Conservation (phyloP, 805 yeast species). For the Maudiozyma saulgeensis region DNA sequence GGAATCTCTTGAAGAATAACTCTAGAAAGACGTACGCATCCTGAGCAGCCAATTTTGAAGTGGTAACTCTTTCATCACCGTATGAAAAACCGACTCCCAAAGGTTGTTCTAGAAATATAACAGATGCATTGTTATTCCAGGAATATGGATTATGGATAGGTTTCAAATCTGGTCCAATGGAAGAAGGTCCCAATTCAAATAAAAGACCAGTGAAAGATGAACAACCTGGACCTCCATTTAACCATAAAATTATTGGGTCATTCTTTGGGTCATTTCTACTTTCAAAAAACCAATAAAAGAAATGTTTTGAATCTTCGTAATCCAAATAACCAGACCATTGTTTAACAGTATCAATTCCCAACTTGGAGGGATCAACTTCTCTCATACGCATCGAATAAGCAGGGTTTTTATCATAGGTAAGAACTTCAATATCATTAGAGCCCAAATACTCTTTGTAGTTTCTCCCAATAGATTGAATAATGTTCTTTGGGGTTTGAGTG, state of each 20-base stretch:
- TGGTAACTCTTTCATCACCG: constrained; percentile 51
- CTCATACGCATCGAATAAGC: constrained; percentile 20
- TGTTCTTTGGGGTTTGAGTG: constrained; percentile 6
- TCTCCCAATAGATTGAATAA: constrained; percentile 4
- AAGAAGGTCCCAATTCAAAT: constrained; percentile 86
- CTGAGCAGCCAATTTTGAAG: constrained; percentile 73
- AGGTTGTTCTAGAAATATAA: constrained; percentile 89
- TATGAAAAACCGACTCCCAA: constrained; percentile 87
- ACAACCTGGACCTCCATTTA: constrained; percentile 96
- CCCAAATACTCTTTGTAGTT: constrained; percentile 2
- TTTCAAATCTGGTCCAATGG: constrained; percentile 51
- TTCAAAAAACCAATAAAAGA: constrained; percentile 91
- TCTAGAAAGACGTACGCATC: constrained; percentile 81
- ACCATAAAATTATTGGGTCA: constrained; percentile 82
- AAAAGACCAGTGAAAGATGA: constrained; percentile 83
- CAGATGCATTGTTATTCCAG: constrained; percentile 87
- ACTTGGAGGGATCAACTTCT: constrained; percentile 22
- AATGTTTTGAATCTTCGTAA: constrained; percentile 66
- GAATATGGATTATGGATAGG: constrained; percentile 76
- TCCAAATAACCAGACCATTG: constrained; percentile 83
- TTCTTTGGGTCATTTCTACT: constrained; percentile 76
- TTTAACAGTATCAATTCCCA: constrained; percentile 71
- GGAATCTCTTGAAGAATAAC: constrained; percentile 76
- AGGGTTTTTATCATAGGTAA: constrained; percentile 7
- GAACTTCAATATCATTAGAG: background rate